These are phyloP conservation scores for Macrophomina phaseolina DNA, from an alignment of 2,329 filamentous ascomycete genomes.

Conservation along the genomic window DNA sequence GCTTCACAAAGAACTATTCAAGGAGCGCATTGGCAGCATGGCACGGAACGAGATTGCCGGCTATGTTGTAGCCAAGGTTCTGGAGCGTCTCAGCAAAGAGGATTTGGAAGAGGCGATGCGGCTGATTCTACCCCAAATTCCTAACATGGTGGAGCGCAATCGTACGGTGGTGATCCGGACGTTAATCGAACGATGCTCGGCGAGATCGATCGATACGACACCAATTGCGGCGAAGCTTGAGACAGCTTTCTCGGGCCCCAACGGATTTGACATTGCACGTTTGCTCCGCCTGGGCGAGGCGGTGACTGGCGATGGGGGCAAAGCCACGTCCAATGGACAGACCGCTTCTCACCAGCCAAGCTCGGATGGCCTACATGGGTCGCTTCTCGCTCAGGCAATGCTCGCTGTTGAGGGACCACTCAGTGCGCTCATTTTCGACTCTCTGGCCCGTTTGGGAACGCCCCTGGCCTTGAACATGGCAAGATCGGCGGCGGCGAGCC, in stretches of 20 bases:
- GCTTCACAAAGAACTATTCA: conserved; percentile 80
- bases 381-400: conserved; percentile 80
- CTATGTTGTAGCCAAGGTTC: conserved; percentile 81
- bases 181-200: conserved; percentile 80
- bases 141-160: conserved; percentile 73
- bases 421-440: conserved; percentile 72
- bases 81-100: conserved; percentile 85
- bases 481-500: conserved; percentile 62
- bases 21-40: conserved; percentile 77
- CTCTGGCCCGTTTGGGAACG: conserved; percentile 58
- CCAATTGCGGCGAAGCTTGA: conserved; percentile 64
- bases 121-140: conserved; percentile 74
- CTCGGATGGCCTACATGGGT: conserved; percentile 75
- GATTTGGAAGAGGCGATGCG: conserved; percentile 77
- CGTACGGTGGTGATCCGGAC: conserved; percentile 80
- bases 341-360: conserved; percentile 31
- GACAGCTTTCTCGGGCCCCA: conserved; percentile 58
- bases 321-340: conserved; percentile 35
- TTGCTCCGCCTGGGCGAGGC: conserved; percentile 64
- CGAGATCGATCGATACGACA: conserved; percentile 65
- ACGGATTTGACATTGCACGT: conserved; percentile 61
- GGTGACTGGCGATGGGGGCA: conserved; percentile 46
- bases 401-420: conserved; percentile 74
- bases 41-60: conserved; percentile 88
- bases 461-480: conserved; percentile 65